Evolutionary conservation across 352 stramenopile genomes (phyloP).

Genomic region (Globisporangium paddicum): DNA sequence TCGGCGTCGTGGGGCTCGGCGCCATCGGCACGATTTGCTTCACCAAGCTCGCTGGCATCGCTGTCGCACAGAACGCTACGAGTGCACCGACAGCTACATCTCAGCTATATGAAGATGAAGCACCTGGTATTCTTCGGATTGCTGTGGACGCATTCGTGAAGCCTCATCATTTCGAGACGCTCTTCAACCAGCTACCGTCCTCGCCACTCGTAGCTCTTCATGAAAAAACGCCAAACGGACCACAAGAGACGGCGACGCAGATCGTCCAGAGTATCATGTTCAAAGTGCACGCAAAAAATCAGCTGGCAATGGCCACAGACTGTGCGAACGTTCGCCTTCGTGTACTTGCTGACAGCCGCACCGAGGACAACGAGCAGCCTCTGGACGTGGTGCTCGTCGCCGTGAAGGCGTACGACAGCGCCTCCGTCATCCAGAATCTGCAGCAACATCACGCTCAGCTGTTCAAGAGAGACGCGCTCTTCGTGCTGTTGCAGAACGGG

Average conservation of each 20-base stretch:
- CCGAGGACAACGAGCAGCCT: conserved; percentile 4
- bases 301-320: conserved; percentile 1
- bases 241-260: background rate
- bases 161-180: conserved; percentile 25
- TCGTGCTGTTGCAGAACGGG: conserved; percentile 71
- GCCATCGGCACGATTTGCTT: conserved; percentile 78
- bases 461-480: conserved; percentile 38
- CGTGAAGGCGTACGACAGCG: conserved; percentile 68
- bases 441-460: conserved; percentile 22
- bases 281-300: background rate
- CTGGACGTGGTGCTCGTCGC: conserved; percentile 60
- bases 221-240: background rate
- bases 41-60: conserved; percentile 33
- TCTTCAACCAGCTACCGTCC: conserved; percentile 4
- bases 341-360: conserved; percentile 14
- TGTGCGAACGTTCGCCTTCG: conserved; percentile 28
- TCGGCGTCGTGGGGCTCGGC: conserved; percentile 64
- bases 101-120: background rate
- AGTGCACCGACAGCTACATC: background rate
- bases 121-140: background rate
- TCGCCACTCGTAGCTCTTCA: conserved; percentile 8
- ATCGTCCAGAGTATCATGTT: conserved; percentile 2
- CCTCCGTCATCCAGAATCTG: conserved; percentile 29
- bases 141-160: conserved; percentile 55
- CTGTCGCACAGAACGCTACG: conserved; percentile 2